These are phyloP conservation scores for Fragaria nilgerrensis DNA, from an alignment of 306 rosid species.

Conservation along the genomic window DNA sequence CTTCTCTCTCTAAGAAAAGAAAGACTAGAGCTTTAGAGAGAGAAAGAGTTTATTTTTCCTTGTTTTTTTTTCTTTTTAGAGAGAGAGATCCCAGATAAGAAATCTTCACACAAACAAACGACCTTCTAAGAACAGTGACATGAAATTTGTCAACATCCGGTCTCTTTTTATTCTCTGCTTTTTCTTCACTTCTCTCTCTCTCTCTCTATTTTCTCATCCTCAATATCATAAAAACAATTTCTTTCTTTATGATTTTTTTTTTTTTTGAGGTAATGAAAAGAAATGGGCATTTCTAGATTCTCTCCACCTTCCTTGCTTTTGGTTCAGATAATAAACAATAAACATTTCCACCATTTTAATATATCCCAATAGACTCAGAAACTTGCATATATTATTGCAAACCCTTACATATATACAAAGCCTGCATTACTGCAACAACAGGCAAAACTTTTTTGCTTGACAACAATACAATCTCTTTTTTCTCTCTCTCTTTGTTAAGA, in stretches of 20 bases:
- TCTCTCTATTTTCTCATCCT: slow-evolving; percentile 17
- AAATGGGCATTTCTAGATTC: slow-evolving; percentile 78
- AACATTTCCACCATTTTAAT: neutral
- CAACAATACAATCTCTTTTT: neutral
- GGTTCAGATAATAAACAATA: slow-evolving; percentile 33
- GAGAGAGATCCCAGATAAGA: slow-evolving; percentile 99
- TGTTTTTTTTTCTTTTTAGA: slow-evolving; percentile 17
- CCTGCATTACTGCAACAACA: slow-evolving; percentile 31
- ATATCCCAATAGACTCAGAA: neutral
- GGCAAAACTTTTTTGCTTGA: slow-evolving; percentile 30
- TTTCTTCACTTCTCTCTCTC: slow-evolving; percentile 66
- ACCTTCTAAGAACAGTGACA: slow-evolving; percentile 99
- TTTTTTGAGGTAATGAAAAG: slow-evolving; percentile 34
- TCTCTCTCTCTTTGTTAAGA: neutral
- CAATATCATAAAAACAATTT: slow-evolving; percentile 16
- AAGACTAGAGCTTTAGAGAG: slow-evolving; percentile 33
- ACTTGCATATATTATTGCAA: neutral
- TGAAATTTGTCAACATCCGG: slow-evolving; percentile 99
- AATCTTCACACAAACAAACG: slow-evolving; percentile 93
- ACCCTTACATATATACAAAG: neutral
- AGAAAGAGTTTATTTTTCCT: slow-evolving; percentile 28
- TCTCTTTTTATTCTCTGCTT: slow-evolving; percentile 98
- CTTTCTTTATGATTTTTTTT: slow-evolving; percentile 33
- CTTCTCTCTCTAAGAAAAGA: slow-evolving; percentile 24
- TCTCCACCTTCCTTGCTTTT: slow-evolving; percentile 55